These are phyloP conservation scores for Hypoxylon trugodes DNA, from an alignment of 495 filamentous ascomycete genomes.

Conservation along the genomic window DNA sequence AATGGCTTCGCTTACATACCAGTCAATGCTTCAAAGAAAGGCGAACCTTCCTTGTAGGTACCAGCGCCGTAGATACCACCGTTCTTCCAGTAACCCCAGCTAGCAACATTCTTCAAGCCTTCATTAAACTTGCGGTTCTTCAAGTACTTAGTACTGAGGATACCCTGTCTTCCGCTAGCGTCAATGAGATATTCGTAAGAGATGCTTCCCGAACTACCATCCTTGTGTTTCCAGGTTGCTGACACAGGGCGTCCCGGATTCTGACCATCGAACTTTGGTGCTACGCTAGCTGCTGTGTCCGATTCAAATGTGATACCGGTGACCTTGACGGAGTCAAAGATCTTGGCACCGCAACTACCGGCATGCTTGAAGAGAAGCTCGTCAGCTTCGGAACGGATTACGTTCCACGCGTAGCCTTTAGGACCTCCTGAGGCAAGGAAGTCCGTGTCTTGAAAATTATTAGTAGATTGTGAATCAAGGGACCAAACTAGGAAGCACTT, in stretches of 20 bases:
- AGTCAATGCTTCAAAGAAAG: conserved; percentile 53
- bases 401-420: conserved; percentile 59
- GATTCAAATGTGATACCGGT: conserved; percentile 47
- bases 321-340: conserved; percentile 58
- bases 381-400: conserved; percentile 62
- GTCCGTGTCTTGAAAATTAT: conserved; percentile 51
- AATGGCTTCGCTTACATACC: conserved; percentile 29
- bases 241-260: conserved; percentile 56
- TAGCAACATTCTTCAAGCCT: conserved; percentile 54
- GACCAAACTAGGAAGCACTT: neutral
- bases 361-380: conserved; percentile 62
- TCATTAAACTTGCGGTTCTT: conserved; percentile 55
- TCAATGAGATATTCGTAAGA: conserved; percentile 57
- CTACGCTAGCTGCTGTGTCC: neutral
- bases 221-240: conserved; percentile 54
- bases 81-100: conserved; percentile 56
- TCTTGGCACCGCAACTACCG: conserved; percentile 52
- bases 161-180: conserved; percentile 52
- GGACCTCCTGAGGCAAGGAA: conserved; percentile 56
- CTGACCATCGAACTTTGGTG: neutral
- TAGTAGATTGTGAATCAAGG: neutral
- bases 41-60: conserved; percentile 42
- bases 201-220: conserved; percentile 51
- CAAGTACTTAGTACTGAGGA: conserved; percentile 54
- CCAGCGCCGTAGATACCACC: conserved; percentile 41